Conservation (phyloP, 192 early-diverging fungal genomes). For the Gryganskiella cystojenkinii region DNA sequence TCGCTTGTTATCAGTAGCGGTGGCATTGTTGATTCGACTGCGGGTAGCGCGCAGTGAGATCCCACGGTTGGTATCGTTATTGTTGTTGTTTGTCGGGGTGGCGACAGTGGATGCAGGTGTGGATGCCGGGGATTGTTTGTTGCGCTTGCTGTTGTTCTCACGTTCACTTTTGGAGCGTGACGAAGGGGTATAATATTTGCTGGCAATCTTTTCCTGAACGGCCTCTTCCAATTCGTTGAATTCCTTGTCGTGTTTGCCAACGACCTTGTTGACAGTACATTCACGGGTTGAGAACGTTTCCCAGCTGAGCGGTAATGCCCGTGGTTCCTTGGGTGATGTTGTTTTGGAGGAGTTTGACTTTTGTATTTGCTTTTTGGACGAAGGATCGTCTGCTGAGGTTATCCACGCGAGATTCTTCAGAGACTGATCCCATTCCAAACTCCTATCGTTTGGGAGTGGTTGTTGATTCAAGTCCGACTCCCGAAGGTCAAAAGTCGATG, state of each 20-base stretch:
- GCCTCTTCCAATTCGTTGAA: conserved; percentile 29
- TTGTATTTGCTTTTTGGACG: conserved; percentile 12
- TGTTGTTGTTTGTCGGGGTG: background rate
- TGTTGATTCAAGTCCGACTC: background rate
- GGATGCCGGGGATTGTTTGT: no score
- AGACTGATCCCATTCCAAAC: background rate
- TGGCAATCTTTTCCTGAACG: conserved; percentile 35
- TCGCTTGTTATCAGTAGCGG: background rate
- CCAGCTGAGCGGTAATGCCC: conserved; percentile 30
- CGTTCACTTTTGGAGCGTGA: background rate
- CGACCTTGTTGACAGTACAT: conserved; percentile 43
- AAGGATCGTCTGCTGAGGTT: no score
- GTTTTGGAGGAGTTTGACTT: conserved; percentile 1
- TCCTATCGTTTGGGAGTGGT: background rate
- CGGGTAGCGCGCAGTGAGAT: background rate
- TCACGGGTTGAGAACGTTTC: conserved; percentile 40
- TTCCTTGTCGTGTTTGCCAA: conserved; percentile 30
- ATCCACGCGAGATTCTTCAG: background rate
- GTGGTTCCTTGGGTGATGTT: conserved; percentile 12
- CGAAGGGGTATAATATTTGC: conserved; percentile 16
- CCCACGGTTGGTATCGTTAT: background rate
- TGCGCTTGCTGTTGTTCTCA: no score
- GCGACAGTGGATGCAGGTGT: no score
- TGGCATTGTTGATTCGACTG: background rate
- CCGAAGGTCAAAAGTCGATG: conserved; percentile 1